Evolutionary conservation across 202 grass and related monocot genomes (phyloP), one percentile per base, ranked within the genome.

Genomic region (Cymbopogon flexuosus): DNA sequence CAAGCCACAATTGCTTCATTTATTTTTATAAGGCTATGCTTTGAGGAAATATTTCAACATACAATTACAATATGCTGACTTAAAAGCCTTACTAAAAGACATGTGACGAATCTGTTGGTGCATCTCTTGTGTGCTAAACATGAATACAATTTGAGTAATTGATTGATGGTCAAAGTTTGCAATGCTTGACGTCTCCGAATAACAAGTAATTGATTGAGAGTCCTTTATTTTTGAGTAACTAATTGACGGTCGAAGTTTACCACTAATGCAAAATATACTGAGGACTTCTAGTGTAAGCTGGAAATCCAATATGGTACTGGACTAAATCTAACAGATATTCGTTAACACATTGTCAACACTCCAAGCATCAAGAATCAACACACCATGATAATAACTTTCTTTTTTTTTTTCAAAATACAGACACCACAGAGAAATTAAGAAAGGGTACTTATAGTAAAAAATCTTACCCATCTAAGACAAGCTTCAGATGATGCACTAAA

Each of bases 401-500:
- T 27, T 27, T 27, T 27, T 27, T 27, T 71, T 58, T 43, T 8
- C 9, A 16, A 27, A 63, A 71, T 13, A 80, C 2, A 46, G 3
- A 14, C 10, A 72, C 11, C 72, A 62, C 19, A 43, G 16, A 56
- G 51, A 66, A 72, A 42, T 62, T 57, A 36, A 68, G 43, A 49
- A 77, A 62, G 12, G 37, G 29, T 22, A 77, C 49, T 78, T 77
- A 10, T 54, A 72, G 72, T 21, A 46, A 87, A 72, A 83, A 76
- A 60, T 45, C 89, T 94, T 97, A 97, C 94, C 94, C 94, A 58
- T 97, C 94, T 81, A 97, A 84, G 58, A 97, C 91, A 66, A 93
- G 76, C 78, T 91, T 97, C 79, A 97, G 84, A 91, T 97, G 93
- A 87, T 97, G 90, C 71, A 97, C 93, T 65, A 97, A 84, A 81